phyloP scores from a whole-genome alignment of 768 basidiomycete species.

The Xerocomellus dryophilus region DNA sequence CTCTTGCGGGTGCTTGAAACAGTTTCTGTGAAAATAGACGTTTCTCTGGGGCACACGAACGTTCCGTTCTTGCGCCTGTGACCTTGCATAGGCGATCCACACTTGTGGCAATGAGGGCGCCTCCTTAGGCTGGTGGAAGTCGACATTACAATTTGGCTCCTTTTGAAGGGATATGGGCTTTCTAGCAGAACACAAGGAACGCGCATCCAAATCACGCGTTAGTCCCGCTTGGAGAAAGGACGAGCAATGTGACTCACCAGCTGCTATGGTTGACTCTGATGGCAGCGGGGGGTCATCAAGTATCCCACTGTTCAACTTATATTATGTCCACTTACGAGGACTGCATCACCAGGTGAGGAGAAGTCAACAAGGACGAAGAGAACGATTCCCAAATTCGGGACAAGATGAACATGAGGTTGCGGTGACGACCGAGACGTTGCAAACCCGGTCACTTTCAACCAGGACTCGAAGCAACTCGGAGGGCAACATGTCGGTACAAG shows the following conservation, averaged over 20 bases:
- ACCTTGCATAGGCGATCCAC: constrained; percentile 32
- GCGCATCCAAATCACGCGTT: neutral
- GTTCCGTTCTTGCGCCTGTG: constrained; percentile 32
- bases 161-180: neutral
- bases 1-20: constrained; percentile 11
- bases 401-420: constrained; percentile 23
- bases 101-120: constrained; percentile 36
- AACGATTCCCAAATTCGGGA: constrained; percentile 22
- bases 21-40: constrained; percentile 14
- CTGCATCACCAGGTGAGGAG: constrained; percentile 2
- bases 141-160: constrained; percentile 20
- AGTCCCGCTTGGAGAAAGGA: constrained; percentile 1
- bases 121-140: constrained; percentile 30
- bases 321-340: constrained; percentile 10
- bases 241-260: constrained; percentile 20
- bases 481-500: constrained; percentile 1
- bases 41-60: constrained; percentile 27
- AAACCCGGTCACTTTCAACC: neutral
- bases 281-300: constrained; percentile 18
- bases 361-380: constrained; percentile 6
- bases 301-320: constrained; percentile 21
- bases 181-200: neutral
- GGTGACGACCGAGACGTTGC: constrained; percentile 19
- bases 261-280: constrained; percentile 24
- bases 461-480: neutral